Conservation (phyloP, 2,329 filamentous ascomycete genomes). For the Xylariales sp. region DNA sequence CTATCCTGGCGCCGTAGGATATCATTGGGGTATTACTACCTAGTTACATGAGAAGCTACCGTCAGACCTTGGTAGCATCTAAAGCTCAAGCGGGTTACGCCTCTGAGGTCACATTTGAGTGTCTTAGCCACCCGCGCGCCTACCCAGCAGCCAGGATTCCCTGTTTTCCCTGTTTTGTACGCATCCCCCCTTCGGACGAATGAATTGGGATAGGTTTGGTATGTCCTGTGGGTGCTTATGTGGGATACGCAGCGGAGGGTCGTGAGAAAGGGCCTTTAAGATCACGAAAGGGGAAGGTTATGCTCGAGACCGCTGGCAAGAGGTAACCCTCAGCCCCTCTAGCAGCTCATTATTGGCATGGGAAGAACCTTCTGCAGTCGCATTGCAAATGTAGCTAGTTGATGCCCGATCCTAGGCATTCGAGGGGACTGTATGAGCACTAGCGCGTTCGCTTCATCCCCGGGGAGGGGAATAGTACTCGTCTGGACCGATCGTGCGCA, state of each 20-base stretch:
- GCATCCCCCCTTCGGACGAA: neutral
- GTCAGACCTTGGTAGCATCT: neutral
- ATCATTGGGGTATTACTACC: too few relatives aligned
- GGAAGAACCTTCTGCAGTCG: neutral
- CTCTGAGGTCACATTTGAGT: neutral
- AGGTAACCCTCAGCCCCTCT: neutral
- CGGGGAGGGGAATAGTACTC: neutral
- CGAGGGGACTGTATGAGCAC: slow-evolving; percentile 4
- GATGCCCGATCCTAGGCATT: slow-evolving; percentile 17
- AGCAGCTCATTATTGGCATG: slow-evolving; percentile 4
- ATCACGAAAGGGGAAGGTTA: slow-evolving; percentile 29
- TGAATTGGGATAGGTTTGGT: neutral
- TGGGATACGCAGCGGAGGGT: neutral
- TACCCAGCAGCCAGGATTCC: neutral
- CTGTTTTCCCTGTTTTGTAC: neutral
- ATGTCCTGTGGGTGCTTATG: neutral
- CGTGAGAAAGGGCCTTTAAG: neutral
- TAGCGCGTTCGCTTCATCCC: slow-evolving; percentile 1
- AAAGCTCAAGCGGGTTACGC: neutral
- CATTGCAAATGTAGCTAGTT: slow-evolving; percentile 7
- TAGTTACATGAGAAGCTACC: neutral
- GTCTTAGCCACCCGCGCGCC: slow-evolving; percentile 5
- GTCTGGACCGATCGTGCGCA: neutral
- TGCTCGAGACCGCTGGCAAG: neutral
- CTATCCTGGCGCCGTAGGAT: neutral